Percentiles rank a stretch among this genome's conserved stretches.
These are phyloP conservation scores for Stereocaulon alpinum DNA, from an alignment of 495 filamentous ascomycete genomes.

Conservation along the genomic window DNA sequence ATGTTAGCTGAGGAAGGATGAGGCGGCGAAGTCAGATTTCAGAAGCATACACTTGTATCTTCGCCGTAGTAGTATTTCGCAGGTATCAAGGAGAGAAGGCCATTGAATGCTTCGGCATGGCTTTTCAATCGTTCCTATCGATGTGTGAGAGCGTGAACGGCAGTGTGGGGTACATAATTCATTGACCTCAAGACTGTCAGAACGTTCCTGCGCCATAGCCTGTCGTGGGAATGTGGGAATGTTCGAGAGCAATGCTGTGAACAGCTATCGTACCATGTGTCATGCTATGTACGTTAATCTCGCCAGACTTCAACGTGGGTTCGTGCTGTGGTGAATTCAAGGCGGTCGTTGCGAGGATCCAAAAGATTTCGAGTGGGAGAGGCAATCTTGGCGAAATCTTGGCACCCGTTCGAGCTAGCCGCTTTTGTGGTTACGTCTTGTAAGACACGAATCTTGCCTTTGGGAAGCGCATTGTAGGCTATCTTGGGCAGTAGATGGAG, in stretches of 20 bases:
- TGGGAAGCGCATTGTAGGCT: too few species aligned
- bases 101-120: conserved; percentile 81
- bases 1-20: background rate
- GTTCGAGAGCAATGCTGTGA: background rate
- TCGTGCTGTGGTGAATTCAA: background rate
- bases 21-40: conserved; percentile 10
- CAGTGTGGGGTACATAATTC: background rate
- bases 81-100: conserved; percentile 83
- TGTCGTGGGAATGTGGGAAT: too few species aligned
- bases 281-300: background rate
- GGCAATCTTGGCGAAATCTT: conserved; percentile 16
- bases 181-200: conserved; percentile 17
- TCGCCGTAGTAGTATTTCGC: conserved; percentile 87
- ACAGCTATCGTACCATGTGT: background rate
- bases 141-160: background rate
- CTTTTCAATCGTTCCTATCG: conserved; percentile 71
- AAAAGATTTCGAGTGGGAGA: conserved; percentile 10
- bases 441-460: background rate
- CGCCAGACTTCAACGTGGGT: background rate
- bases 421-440: background rate
- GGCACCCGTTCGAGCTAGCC: background rate
- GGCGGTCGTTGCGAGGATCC: background rate
- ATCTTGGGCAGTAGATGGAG: too few species aligned
- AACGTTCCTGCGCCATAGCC: conserved; percentile 9
- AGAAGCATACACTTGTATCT: conserved; percentile 64